Evolutionary conservation across 1,139 yeast genomes (phyloP), one percentile per base, ranked within the genome.

Genomic region (Yamadazyma kanchanaburiensis): DNA sequence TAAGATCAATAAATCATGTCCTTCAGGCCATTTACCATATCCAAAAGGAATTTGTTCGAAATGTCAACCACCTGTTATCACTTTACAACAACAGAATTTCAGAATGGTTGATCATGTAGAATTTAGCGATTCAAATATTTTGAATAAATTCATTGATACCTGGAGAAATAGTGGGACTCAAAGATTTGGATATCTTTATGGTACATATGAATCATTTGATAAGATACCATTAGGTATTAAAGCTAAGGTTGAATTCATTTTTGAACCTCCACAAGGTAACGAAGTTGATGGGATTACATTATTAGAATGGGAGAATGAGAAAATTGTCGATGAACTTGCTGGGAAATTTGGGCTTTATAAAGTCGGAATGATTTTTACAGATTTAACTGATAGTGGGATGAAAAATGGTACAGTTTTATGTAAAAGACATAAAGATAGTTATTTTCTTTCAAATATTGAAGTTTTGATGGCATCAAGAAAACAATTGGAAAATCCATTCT

Each of bases 91-190:
- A 53, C 98, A 94, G 55, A 69, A 73, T 27, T 94, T 85, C 55
- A 74, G 99, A 49, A 86, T 91, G 96, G 95, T 94, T 13, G 99
- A 94, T 56, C 97, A 94, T 60, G 94, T 91, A 18, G 97, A 91
- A 55, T 85, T 89, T 56, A 79, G 88, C 12, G 77, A 76, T 38
- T 76, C 88, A 26, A 64, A 68, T 4, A 73, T 88, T 21, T 74
- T 94, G 35, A 86, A 91, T 53, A 66, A 72, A 23, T 91, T 94
- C 55, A 85, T 94, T 35, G 94, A 91, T 42, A 64, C 85, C 11
- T 91, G 99, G 99, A 77, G 99, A 58, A 64, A 68, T 35, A 75
- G 94, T 0, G 97, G 96, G 1, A 65, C 75, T 12, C 99, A 94
- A 58, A 70, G 98, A 47, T 72, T 83, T 38, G 98, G 96, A 0